Conservation (phyloP, 2,329 filamentous ascomycete species). For the Aspergillus chevalieri region DNA sequence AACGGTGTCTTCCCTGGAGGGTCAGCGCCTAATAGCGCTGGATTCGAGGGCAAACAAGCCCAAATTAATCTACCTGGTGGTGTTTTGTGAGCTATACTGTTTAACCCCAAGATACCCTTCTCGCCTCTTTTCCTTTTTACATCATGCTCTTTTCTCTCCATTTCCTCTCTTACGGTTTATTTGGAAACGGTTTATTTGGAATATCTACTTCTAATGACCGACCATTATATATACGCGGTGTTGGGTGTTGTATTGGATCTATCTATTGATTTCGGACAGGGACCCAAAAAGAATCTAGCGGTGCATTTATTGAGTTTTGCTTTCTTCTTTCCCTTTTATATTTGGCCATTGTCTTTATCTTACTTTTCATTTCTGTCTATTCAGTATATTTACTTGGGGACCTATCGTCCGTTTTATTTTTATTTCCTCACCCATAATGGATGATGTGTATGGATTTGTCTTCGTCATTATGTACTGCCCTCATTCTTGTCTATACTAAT, state of each 20-base stretch:
- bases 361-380: neutral
- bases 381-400: conserved; percentile 1
- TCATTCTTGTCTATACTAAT: too few relatives aligned
- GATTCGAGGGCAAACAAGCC: conserved; percentile 23
- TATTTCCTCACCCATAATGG: neutral
- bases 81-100: conserved; percentile 19
- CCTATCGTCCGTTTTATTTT: conserved; percentile 1
- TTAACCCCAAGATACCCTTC: neutral
- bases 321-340: neutral
- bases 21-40: conserved; percentile 27
- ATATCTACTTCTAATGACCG: neutral
- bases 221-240: conserved; percentile 2
- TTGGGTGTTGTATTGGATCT: conserved; percentile 1
- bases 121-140: neutral
- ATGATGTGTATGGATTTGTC: too few relatives aligned
- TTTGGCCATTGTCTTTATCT: neutral
- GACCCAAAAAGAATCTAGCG: neutral
- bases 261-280: neutral
- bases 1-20: conserved; percentile 19
- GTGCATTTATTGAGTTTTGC: neutral
- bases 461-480: too few relatives aligned
- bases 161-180: neutral
- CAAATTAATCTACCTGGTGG: conserved; percentile 30
- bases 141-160: neutral
- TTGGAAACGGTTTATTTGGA: neutral